Evolutionary conservation across 805 yeast species (phyloP).

Genomic region (Blastobotrys americana): DNA sequence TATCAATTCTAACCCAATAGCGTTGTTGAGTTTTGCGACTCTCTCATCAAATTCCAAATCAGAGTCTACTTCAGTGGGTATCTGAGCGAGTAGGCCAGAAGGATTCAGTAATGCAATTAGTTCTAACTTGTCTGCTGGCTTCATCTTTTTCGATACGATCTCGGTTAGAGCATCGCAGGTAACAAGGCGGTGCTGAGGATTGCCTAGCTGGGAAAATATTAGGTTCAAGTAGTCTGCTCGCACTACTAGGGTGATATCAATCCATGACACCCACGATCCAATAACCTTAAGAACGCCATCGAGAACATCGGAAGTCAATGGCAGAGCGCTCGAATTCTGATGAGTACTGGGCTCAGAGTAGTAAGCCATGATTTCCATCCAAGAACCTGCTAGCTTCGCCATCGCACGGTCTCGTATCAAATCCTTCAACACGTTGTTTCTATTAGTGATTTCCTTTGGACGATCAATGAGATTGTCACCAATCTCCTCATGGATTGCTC

Average conservation of each 20-base stretch:
- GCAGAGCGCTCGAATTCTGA: conserved; percentile 7
- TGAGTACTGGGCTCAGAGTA: conserved; percentile 24
- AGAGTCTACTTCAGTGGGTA: conserved; percentile 24
- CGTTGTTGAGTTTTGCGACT: conserved; percentile 64
- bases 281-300: conserved; percentile 55
- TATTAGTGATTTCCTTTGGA: conserved; percentile 48
- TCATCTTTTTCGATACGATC: conserved; percentile 71
- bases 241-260: conserved; percentile 69
- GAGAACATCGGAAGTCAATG: conserved; percentile 40
- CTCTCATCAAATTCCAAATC: conserved; percentile 64
- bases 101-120: conserved; percentile 63
- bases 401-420: conserved; percentile 72
- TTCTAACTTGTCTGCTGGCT: conserved; percentile 60
- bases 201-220: conserved; percentile 52
- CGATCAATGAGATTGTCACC: conserved; percentile 84
- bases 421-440: conserved; percentile 73
- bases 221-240: conserved; percentile 49
- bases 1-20: conserved; percentile 70
- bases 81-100: conserved; percentile 44
- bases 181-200: conserved; percentile 42
- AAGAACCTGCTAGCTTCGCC: conserved; percentile 51
- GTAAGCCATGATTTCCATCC: conserved; percentile 53
- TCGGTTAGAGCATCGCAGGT: conserved; percentile 54
- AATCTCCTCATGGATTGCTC: conserved; percentile 79
- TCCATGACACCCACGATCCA: conserved; percentile 90